Evolutionary conservation across 2,329 filamentous ascomycete species (phyloP), one percentile per base, ranked within the genome.

Genomic region (Sordariomycetes sp.): DNA sequence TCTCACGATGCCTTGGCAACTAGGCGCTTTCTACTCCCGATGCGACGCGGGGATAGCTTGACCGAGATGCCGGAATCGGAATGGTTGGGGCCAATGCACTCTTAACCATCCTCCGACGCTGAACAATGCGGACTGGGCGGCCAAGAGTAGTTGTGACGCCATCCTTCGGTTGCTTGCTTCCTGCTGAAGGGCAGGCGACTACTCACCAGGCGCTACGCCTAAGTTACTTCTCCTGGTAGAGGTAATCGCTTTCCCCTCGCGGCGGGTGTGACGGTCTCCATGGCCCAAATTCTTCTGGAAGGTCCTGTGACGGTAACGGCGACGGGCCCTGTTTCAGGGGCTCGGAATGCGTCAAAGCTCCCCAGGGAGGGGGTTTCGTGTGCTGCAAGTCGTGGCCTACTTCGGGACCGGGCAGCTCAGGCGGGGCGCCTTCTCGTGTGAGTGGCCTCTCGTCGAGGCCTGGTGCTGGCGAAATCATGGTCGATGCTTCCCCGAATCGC

Each of bases 261-360:
- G 4, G 28, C 3, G 15, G 15, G 36, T 39, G 36, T 12, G 10
- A 5, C 36, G 36, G 28, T 39, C 42, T 22, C 10, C 15, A 20
- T 5, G 39, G 15, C 39, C 39, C 28, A n/a, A 42, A 20, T 45
- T 13, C 7, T 55, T 55, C 54, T 55, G 54, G 54, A 55, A 55
- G 25, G 39, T 50, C 20, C n/a, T 55, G 54, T 28, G 54, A 50
- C 54, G 36, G 25, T 8, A 24, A 13, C 54, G 32, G 25, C 34
- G 54, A 34, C 54, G 36, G 39, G 48, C 24, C 36, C 39, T 55
- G 54, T 55, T 55, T 55, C 54, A 55, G n/a, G 42, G 22, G 12
- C 42, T n/a, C 42, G 17, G 3, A 12, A 20, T 6, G n/a, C 2
- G 42, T 48, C 42, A 12, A 17, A 8, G 42, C 42, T 48, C n/a